Base-by-base conservation (phyloP, 345 rosid species). In the Cardamine resedifolia region DNA sequence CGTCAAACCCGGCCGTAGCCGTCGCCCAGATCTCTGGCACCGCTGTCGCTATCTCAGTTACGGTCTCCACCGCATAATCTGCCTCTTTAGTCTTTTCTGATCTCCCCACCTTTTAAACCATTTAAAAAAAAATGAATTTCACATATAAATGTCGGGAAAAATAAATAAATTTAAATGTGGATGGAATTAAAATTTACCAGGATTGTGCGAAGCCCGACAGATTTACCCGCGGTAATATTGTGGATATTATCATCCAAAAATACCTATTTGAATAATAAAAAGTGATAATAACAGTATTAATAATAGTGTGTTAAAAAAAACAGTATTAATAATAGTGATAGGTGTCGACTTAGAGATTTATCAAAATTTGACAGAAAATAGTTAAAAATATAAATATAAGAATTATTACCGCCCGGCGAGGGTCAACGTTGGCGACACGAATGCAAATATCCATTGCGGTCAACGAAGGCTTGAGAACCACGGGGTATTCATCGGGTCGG, bases 391-490 rank as follows among this genome's bases (percentile, higher is more conserved):
- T 5, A 5, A 4, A 19, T 18, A 28, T 15, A 47, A 47, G 38
- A 24, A 16, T 30, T 26, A 63, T 51, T 73, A 92, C 97, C 44
- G 98, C 83, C 10, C 87, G 88, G 5, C 67, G 80, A 71, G 97
- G 91, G 64, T 94, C 89, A 11, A 88, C 80, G 20, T 72, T 52
- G 3, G 98, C 88, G 3, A 55, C 85, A 7, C 78, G 80, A 58
- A 94, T 75, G 41, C 95, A 91, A 24, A 88, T 84, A 52, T 83
- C 83, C 86, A 94, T 85, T 19, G 98, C 97, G 21, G 87, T 84
- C 71, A 81, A 67, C 3, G 98, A 85, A 0, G 98, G 98, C 73
- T 94, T 91, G 34, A 89, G 82, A 49, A 94, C 74, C 26, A 94
- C 86, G 1, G 97, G 96, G 71, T 85, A 72, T 65, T 87, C 92